Evolutionary conservation across 768 basidiomycete genomes (phyloP).

Genomic region (Mycena pura): DNA sequence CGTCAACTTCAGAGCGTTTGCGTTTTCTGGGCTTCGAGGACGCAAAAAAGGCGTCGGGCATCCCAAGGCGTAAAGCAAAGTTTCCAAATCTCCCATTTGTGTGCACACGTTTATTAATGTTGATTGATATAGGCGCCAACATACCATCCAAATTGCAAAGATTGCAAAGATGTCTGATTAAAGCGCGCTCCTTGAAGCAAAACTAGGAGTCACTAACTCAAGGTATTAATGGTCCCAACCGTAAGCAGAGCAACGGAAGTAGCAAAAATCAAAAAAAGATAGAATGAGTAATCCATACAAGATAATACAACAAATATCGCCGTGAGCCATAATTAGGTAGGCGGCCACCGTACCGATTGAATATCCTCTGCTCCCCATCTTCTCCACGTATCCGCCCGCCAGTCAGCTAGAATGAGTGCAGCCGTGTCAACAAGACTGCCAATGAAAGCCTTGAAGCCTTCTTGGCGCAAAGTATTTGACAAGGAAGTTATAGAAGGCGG

Average conservation of each 20-base stretch:
- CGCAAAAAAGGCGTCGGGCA: slow-evolving; percentile 89
- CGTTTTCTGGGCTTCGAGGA: slow-evolving; percentile 65
- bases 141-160: too few species aligned
- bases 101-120: too few species aligned
- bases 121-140: too few species aligned
- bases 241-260: not conserved
- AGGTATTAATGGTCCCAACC: not conserved
- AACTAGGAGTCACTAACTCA: too few species aligned
- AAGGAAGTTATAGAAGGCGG: slow-evolving; percentile 44
- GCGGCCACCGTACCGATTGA: slow-evolving; percentile 44
- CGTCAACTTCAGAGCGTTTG: slow-evolving; percentile 52
- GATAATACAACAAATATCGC: slow-evolving; percentile 24
- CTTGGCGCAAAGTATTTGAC: slow-evolving; percentile 46
- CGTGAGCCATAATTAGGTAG: slow-evolving; percentile 39
- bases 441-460: slow-evolving; percentile 47
- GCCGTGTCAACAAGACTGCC: slow-evolving; percentile 47
- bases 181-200: too few species aligned
- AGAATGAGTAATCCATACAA: not conserved
- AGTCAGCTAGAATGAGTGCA: slow-evolving; percentile 40
- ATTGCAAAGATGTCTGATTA: too few species aligned
- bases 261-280: not conserved
- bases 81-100: too few species aligned
- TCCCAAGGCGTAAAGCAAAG: too few species aligned
- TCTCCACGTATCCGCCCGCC: slow-evolving; percentile 51
- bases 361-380: slow-evolving; percentile 44